Evolutionary conservation across 768 basidiomycete species (phyloP).

Genomic region (Tricholoma hemisulphureum): DNA sequence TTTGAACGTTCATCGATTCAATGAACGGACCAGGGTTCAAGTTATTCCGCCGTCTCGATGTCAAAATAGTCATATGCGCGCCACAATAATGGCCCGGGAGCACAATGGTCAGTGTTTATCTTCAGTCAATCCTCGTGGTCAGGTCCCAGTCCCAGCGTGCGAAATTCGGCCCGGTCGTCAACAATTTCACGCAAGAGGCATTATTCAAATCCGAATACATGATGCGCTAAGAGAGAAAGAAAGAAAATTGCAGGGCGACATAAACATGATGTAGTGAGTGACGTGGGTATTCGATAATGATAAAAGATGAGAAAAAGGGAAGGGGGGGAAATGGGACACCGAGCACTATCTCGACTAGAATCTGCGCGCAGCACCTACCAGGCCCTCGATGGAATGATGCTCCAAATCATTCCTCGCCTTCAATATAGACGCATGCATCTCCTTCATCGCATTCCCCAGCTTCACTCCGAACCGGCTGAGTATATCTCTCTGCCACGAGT

Average conservation of each 20-base stretch:
- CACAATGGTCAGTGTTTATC: too few relatives aligned
- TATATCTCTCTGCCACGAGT: slow-evolving; percentile 96
- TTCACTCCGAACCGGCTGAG: slow-evolving; percentile 89
- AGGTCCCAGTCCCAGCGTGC: too few relatives aligned
- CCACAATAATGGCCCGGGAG: too few relatives aligned
- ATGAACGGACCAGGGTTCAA: too few relatives aligned
- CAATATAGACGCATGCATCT: slow-evolving; percentile 89
- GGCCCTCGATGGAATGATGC: slow-evolving; percentile 92
- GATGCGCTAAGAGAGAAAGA: background rate
- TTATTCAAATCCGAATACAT: slow-evolving; percentile 1
- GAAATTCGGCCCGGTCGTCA: too few relatives aligned
- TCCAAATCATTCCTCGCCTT: slow-evolving; percentile 96
- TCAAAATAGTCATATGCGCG: too few relatives aligned
- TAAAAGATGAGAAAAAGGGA: background rate
- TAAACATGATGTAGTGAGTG: slow-evolving; percentile 1
- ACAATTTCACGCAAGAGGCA: too few relatives aligned
- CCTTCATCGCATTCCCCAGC: slow-evolving; percentile 94
- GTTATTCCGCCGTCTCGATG: too few relatives aligned
- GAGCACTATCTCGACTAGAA: slow-evolving; percentile 37
- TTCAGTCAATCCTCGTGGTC: too few relatives aligned
- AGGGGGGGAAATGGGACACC: background rate
- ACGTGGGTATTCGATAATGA: slow-evolving; percentile 4
- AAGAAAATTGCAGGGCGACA: background rate
- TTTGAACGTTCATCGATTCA: too few relatives aligned
- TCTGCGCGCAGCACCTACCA: slow-evolving; percentile 60